Conservation (phyloP, 352 stramenopile genomes). For the Globisporangium parvum region DNA sequence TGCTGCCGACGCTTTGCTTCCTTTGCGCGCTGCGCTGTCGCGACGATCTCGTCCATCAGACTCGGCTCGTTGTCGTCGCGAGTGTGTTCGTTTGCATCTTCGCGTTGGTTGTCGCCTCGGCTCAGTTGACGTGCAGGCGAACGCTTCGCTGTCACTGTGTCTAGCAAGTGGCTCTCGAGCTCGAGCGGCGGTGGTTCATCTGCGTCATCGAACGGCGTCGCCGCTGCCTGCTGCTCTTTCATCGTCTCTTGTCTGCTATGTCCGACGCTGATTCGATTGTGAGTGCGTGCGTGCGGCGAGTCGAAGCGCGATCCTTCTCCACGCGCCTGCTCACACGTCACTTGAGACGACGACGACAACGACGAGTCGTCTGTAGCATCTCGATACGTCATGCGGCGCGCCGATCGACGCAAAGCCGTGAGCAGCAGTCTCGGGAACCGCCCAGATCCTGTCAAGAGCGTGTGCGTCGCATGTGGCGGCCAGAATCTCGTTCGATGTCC, state of each 20-base stretch:
- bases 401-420: slow-evolving; percentile 4
- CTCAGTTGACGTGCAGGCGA: too few relatives aligned
- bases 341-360: too few relatives aligned
- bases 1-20: slow-evolving; percentile 37
- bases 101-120: not conserved
- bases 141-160: not conserved
- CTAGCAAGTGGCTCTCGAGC: slow-evolving; percentile 13
- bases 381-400: slow-evolving; percentile 6
- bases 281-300: not conserved
- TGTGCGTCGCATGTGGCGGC: slow-evolving; percentile 48
- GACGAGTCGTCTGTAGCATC: not conserved
- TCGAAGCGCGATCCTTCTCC: slow-evolving; percentile 3
- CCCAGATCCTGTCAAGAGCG: slow-evolving; percentile 23
- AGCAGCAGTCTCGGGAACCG: slow-evolving; percentile 3
- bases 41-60: slow-evolving; percentile 78
- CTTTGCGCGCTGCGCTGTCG: slow-evolving; percentile 42
- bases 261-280: not conserved
- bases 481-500: slow-evolving; percentile 23
- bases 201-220: slow-evolving; percentile 18
- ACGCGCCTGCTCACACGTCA: not conserved
- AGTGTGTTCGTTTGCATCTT: slow-evolving; percentile 24
- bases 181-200: slow-evolving; percentile 50
- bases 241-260: slow-evolving; percentile 13
- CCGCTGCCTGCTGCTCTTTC: slow-evolving; percentile 4
- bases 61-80: slow-evolving; percentile 18